Evolutionary conservation across 345 rosid genomes (phyloP), one percentile per base, ranked within the genome.

Genomic region (Gossypium sturtianum): DNA sequence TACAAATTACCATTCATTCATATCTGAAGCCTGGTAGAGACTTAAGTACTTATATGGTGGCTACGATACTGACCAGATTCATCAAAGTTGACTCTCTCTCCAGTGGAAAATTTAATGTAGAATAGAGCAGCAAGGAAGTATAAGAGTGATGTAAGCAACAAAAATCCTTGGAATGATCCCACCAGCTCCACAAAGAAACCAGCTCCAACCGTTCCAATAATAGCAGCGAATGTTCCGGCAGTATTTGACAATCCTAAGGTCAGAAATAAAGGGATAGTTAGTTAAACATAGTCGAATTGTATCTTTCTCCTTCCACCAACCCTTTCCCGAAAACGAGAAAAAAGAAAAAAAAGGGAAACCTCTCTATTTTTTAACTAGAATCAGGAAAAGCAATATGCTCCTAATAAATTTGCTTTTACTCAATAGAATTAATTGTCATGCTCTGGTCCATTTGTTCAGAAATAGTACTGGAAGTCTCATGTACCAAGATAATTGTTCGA

Each of bases 101-200:
- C 98, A 23, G 97, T 86, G 71, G 99, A 89, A 80, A 82, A 95
- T 75, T 80, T 52, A 71, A 73, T 87, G 85, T 87, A 92, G 84
- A 95, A 92, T 74, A 92, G 70, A 27, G 96, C 94, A 69, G 97
- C 80, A 13, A 91, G 84, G 68, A 91, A 58, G 79, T 95, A 95
- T 49, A 95, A 70, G 41, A 82, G 56, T 2, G 98, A 84, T 0
- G 99, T 92, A 17, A 95, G 90, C 77, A 89, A 57, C 82, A 95
- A 84, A 79, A 95, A 92, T 83, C 97, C 99, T 83, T 76, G 89
- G 85, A 95, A 95, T 13, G 99, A 95, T 57, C 99, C 98, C 47
- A 90, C 84, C 54, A 87, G 74, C 72, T 95, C 98, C 23, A 91
- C 98, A 79, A 92, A 95, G 86, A 86, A 95, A 76, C 97, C 98